Conservation (phyloP, 2,329 filamentous ascomycete species). For the Colletotrichum sp. region DNA sequence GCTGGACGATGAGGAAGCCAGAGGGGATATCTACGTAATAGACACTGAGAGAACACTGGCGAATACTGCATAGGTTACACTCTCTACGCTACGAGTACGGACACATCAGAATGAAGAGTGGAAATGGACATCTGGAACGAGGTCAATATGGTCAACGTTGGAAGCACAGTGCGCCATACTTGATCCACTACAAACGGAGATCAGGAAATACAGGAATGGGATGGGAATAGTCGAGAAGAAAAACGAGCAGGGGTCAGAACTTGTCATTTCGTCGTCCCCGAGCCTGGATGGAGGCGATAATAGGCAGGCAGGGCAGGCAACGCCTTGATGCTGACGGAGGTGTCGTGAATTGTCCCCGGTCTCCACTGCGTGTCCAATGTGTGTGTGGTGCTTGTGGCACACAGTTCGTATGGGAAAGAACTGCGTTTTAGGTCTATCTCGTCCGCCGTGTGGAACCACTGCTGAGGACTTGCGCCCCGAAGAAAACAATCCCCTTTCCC, state of each 20-base stretch:
- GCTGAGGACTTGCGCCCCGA: background rate
- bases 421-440: background rate
- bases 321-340: background rate
- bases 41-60: background rate
- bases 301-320: background rate
- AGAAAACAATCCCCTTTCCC: slow-evolving; percentile 25
- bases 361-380: background rate
- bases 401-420: slow-evolving; percentile 20
- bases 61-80: background rate
- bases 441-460: slow-evolving; percentile 1
- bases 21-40: background rate
- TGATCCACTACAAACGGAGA: background rate
- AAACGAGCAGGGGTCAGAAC: background rate
- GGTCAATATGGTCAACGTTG: background rate
- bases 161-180: background rate
- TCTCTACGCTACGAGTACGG: background rate
- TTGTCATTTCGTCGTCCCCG: slow-evolving; percentile 8
- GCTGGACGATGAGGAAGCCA: background rate
- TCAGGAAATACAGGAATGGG: background rate
- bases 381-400: slow-evolving; percentile 5
- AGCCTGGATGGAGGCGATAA: background rate
- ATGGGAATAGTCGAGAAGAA: slow-evolving; percentile 12
- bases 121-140: background rate
- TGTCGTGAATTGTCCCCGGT: background rate
- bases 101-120: background rate